phyloP scores from a whole-genome alignment of 306 rosid species.

The Dicorynia guianensis region DNA sequence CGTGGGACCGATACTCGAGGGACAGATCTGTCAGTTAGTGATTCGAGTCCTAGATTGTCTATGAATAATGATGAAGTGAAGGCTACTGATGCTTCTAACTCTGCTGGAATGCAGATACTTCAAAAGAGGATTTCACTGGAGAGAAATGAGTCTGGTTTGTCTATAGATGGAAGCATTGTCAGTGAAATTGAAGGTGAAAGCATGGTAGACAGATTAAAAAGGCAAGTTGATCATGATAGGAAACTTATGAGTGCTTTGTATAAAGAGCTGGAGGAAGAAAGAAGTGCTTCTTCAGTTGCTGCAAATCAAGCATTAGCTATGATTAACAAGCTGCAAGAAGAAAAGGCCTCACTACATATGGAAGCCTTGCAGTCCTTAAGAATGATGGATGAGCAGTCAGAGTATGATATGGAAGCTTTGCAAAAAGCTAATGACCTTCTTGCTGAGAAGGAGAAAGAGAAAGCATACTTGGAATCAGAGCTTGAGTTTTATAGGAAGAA shows the following conservation, averaged over 20 bases:
- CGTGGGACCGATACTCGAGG: slow-evolving; percentile 77
- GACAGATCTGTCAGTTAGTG: slow-evolving; percentile 60
- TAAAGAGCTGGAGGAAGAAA: slow-evolving; percentile 90
- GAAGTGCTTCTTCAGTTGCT: slow-evolving; percentile 84
- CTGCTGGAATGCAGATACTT: slow-evolving; percentile 70
- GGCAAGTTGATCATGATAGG: slow-evolving; percentile 90
- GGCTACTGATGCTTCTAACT: slow-evolving; percentile 60
- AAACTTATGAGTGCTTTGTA: slow-evolving; percentile 69
- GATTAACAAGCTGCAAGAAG: slow-evolving; percentile 91
- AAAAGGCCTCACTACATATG: slow-evolving; percentile 83
- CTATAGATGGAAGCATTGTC: slow-evolving; percentile 80
- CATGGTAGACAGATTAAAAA: slow-evolving; percentile 61
- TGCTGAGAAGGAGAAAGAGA: slow-evolving; percentile 75
- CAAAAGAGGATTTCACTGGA: slow-evolving; percentile 84
- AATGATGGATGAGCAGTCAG: slow-evolving; percentile 85
- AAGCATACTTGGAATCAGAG: slow-evolving; percentile 69
- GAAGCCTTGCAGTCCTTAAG: slow-evolving; percentile 84
- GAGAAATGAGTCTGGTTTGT: slow-evolving; percentile 88
- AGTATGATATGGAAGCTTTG: slow-evolving; percentile 76
- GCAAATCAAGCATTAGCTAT: slow-evolving; percentile 88
- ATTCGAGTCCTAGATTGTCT: slow-evolving; percentile 79
- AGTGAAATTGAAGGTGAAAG: slow-evolving; percentile 69
- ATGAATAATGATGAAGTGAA: slow-evolving; percentile 65
- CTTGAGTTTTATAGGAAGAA: slow-evolving; percentile 64
- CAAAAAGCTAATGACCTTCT: slow-evolving; percentile 71